Evolutionary conservation across 106 monocot species (phyloP).

Genomic region (Vanilla planifolia): DNA sequence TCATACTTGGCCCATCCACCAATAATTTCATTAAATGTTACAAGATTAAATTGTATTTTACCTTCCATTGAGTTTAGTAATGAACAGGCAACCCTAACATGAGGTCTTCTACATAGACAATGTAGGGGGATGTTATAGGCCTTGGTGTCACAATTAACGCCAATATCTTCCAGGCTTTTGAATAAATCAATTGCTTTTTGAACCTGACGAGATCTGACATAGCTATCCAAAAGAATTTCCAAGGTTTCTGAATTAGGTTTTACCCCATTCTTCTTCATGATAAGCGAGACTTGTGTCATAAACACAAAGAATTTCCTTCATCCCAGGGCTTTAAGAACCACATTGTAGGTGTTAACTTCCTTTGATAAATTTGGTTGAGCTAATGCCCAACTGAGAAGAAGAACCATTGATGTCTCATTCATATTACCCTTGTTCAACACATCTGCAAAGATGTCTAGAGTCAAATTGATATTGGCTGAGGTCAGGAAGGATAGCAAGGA

Average conservation of each 20-base stretch:
- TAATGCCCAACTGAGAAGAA: slow-evolving; percentile 84
- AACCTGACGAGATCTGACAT: slow-evolving; percentile 45
- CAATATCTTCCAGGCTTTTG: slow-evolving; percentile 54
- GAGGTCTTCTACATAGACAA: slow-evolving; percentile 61
- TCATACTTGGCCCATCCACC: slow-evolving; percentile 80
- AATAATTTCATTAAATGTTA: slow-evolving; percentile 62
- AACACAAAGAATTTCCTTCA: slow-evolving; percentile 73
- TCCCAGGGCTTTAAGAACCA: slow-evolving; percentile 59
- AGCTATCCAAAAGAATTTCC: slow-evolving; percentile 52
- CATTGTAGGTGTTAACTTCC: slow-evolving; percentile 36
- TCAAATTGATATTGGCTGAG: slow-evolving; percentile 46
- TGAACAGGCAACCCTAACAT: slow-evolving; percentile 56
- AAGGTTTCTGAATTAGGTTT: slow-evolving; percentile 40
- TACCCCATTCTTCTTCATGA: slow-evolving; percentile 52
- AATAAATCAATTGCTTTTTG: slow-evolving; percentile 56
- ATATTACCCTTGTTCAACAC: slow-evolving; percentile 64
- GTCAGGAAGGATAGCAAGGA: slow-evolving; percentile 57
- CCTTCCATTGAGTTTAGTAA: slow-evolving; percentile 52
- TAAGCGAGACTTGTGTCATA: slow-evolving; percentile 37
- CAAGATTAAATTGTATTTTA: slow-evolving; percentile 31
- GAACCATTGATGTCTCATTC: slow-evolving; percentile 59
- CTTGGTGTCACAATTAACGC: slow-evolving; percentile 16
- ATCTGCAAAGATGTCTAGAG: slow-evolving; percentile 45
- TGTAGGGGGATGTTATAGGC: slow-evolving; percentile 42
- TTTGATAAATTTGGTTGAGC: slow-evolving; percentile 28